These are phyloP conservation scores for Populus hybrid DNA, from an alignment of 441 rosid species.

Conservation along the genomic window DNA sequence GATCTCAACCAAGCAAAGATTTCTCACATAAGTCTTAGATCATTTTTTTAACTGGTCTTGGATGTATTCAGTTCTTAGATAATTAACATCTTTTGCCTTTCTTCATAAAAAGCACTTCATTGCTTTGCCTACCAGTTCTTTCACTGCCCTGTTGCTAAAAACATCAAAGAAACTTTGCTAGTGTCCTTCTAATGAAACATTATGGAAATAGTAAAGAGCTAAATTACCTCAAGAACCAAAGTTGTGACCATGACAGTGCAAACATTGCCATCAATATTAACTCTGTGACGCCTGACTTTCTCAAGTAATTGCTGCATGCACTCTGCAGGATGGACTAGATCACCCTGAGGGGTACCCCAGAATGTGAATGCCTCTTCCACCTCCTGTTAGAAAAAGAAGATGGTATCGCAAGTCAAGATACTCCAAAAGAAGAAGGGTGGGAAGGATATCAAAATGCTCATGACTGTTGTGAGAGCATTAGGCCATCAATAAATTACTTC, in stretches of 20 bases:
- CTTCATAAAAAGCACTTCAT: neutral
- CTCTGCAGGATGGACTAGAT: constrained; percentile 90
- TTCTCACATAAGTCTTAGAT: neutral
- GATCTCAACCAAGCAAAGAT: neutral
- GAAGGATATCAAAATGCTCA: neutral
- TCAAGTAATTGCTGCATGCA: constrained; percentile 97
- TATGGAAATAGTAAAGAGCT: too few relatives aligned
- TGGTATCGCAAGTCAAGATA: neutral
- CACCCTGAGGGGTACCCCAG: constrained; percentile 99
- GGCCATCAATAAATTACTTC: too few relatives aligned
- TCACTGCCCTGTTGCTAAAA: neutral
- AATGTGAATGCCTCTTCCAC: constrained; percentile 82
- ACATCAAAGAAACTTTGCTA: neutral
- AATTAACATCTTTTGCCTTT: neutral
- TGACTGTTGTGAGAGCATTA: too few relatives aligned
- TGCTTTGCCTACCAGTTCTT: neutral
- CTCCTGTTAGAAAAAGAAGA: constrained; percentile 57
- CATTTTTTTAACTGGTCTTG: neutral
- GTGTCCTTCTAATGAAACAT: neutral
- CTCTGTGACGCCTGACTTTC: constrained; percentile 90
- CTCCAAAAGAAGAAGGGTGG: neutral
- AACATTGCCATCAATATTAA: constrained; percentile 90
- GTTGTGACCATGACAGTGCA: constrained; percentile 98
- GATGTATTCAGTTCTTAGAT: neutral
- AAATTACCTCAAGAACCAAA: constrained; percentile 95